Base-by-base conservation (phyloP, 75 land plant genomes). In the Picea sitchensis region DNA sequence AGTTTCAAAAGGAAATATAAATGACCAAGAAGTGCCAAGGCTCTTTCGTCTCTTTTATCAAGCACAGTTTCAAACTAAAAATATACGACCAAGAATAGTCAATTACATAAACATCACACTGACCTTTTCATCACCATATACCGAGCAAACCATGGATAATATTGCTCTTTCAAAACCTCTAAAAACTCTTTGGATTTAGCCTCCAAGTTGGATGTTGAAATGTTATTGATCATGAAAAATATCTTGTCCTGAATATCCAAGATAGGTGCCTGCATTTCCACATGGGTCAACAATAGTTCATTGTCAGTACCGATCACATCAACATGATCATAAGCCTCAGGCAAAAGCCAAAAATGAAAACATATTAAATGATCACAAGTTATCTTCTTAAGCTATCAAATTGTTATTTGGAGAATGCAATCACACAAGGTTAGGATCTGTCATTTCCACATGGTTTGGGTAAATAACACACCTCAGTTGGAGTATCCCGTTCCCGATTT, bases 121-220 rank as follows among this genome's bases (percentile, higher is more conserved):
- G 65, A 95, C 99, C 99, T 91, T 84, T 95, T 97, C 99, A 97
- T 97, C 75, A 97, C 99, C 87, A 97, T 91, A 80, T 26, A 26
- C 26, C 26, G 98, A 13, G 99, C 95, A 87, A 97, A 94, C 99
- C 99, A 97, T 12, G 98, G 91, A 83, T 92, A 91, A 75, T 91
- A 90, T 26, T 87, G 81, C 79, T 97, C 99, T n/a, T 88, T 90
- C 57, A 97, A 73, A 77, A 95, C 83, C 58, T 97, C 99, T 76
- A 77, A 67, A 80, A 91, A 97, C 56, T 97, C 99, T 78, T 91
- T 97, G n/a, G 95, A 92, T 86, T 97, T 97, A 2, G 89, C 77
- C 60, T 97, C 99, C 85, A 92, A 59, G 82, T 92, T 97, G 59
- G 90, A 62, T 20, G 85, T 26, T 23, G 95, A 92, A 71, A 95